These are phyloP conservation scores for Phytophthora pistaciae DNA, from an alignment of 352 stramenopile genomes.

Conservation along the genomic window DNA sequence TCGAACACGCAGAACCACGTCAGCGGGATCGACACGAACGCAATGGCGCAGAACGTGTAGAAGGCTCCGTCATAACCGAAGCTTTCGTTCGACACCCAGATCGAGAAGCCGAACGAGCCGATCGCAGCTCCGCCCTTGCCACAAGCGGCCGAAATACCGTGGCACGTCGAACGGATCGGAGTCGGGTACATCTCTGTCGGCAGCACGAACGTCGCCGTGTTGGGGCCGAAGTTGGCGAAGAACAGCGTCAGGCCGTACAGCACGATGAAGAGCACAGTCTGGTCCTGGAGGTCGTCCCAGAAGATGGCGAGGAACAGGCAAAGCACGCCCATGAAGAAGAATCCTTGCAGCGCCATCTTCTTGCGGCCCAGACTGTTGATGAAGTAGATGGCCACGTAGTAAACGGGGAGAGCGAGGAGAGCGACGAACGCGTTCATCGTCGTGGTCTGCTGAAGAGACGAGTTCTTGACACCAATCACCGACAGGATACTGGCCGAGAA, in stretches of 20 bases:
- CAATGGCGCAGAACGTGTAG: constrained; percentile 60
- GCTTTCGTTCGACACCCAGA: constrained; percentile 29
- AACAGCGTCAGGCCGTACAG: constrained; percentile 83
- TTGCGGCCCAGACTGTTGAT: constrained; percentile 74
- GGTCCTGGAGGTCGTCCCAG: constrained; percentile 63
- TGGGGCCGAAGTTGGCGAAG: constrained; percentile 87
- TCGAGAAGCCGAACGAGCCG: constrained; percentile 34
- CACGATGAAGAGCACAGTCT: constrained; percentile 67
- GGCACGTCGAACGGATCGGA: constrained; percentile 84
- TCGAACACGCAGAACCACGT: constrained; percentile 73
- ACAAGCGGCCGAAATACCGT: constrained; percentile 65
- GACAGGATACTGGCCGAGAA: constrained; percentile 74
- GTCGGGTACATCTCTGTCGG: constrained; percentile 87
- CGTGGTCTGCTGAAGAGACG: constrained; percentile 54
- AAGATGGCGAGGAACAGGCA: constrained; percentile 63
- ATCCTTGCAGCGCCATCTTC: constrained; percentile 76
- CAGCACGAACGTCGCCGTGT: constrained; percentile 90
- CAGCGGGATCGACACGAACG: constrained; percentile 44
- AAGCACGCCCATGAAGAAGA: constrained; percentile 67
- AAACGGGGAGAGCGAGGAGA: constrained; percentile 76
- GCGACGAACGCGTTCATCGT: constrained; percentile 63
- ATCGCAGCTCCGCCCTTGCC: constrained; percentile 28
- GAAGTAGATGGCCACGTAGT: constrained; percentile 77
- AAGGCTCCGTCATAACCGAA: constrained; percentile 33
- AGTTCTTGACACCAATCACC: constrained; percentile 58